Conservation (phyloP, 2,329 filamentous ascomycete species). For the Mollisiaceae sp. region DNA sequence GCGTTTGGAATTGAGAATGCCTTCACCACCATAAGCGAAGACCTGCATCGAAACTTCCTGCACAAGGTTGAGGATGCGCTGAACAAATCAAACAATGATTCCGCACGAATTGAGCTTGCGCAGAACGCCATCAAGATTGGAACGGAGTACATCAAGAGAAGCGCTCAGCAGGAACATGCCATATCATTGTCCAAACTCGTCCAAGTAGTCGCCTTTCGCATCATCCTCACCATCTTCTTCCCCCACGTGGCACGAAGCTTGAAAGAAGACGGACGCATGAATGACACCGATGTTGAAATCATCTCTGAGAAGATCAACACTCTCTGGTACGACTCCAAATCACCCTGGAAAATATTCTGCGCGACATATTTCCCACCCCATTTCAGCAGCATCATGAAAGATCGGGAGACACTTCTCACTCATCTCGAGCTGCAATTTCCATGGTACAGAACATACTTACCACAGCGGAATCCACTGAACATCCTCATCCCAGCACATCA, state of each 20-base stretch:
- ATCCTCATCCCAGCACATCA: constrained; percentile 29
- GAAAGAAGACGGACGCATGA: neutral
- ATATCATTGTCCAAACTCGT: constrained; percentile 17
- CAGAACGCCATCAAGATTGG: neutral
- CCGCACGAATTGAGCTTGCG: neutral
- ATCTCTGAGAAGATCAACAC: constrained; percentile 26
- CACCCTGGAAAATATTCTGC: neutral
- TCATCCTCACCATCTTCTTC: constrained; percentile 27
- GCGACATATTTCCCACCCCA: neutral
- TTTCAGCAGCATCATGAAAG: neutral
- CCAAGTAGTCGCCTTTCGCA: constrained; percentile 23
- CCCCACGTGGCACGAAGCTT: neutral
- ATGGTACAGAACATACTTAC: neutral
- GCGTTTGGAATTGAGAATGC: constrained; percentile 30
- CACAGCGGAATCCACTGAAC: constrained; percentile 25
- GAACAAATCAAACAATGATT: neutral
- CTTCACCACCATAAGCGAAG: constrained; percentile 25
- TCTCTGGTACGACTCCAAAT: constrained; percentile 25
- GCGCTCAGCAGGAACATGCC: no score
- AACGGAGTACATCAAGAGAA: neutral
- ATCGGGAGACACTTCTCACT: neutral
- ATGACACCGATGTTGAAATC: constrained; percentile 19
- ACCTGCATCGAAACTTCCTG: constrained; percentile 13
- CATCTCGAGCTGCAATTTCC: neutral
- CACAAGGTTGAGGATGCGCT: constrained; percentile 7